Base-by-base conservation (phyloP, 225 moss, liverwort and hornwort species). In the Polytrichum formosum region DNA sequence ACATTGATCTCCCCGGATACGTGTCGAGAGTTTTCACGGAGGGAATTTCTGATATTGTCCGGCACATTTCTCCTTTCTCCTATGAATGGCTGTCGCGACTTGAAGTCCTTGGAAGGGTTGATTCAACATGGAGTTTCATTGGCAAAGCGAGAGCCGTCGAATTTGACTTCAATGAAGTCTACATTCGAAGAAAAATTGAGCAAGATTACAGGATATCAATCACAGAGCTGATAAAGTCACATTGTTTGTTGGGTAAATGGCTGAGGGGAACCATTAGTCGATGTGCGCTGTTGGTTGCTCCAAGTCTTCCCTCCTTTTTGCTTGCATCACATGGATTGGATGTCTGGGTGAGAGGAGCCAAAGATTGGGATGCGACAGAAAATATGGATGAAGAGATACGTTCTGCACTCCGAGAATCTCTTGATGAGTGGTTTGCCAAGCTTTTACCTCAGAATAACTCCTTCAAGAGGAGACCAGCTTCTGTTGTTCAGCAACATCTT, bases 291-390 rank as follows among this genome's bases (percentile, higher is more conserved):
- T 18, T 71, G 58, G 66, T 76, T 69, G 87, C 87, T 28, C 87
- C 87, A 27, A 87, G 83, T 5, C 71, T 83, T 53, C 83, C 83
- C n/a, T 23, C 26, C 1, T 83, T 87, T 60, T 64, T 87, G 55
- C 6, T 26, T 4, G 76, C 76, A 54, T 67, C 78, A 16, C 31
- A 1, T 23, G 78, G 61, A 3, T 63, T 87, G 56, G 67, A 71
- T 54, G 13, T 10, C 22, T 83, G 83, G 87, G 66, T 81, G 78
- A 58, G 62, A 71, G 63, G 63, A 19, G 83, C 80, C 27, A 63
- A 59, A n/a, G 70, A 82, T 65, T 82, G 80, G 80, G 72, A 78
- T 19, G 31, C 4, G 22, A 62, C 63, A 30, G 80, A 83, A 61
- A 74, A 76, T 58, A 20, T 76, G 1, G 78, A 78, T 1, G 80